Conservation (phyloP, 2,329 filamentous ascomycete species). For the Fusarium miscanthi region DNA sequence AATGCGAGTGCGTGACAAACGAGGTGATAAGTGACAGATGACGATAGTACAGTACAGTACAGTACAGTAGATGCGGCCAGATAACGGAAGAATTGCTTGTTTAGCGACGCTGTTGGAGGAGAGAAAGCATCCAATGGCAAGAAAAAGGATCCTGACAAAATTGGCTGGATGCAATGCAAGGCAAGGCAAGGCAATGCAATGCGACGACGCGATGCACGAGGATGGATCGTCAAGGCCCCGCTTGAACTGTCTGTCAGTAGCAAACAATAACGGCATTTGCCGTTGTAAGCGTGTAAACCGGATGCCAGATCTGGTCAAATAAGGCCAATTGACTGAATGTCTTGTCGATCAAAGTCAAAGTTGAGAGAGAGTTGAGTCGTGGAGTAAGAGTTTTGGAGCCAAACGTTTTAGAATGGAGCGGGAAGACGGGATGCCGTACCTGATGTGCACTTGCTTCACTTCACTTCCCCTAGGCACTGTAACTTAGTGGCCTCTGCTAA, state of each 20-base stretch:
- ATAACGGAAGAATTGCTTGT: constrained; percentile 27
- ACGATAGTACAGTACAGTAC: background rate
- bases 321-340: background rate
- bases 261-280: constrained; percentile 2
- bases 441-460: background rate
- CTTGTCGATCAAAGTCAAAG: background rate
- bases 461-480: background rate
- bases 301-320: background rate
- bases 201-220: constrained; percentile 18
- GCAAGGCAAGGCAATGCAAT: background rate
- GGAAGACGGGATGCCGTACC: constrained; percentile 11
- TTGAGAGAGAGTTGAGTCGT: constrained; percentile 4
- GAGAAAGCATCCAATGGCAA: background rate
- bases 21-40: constrained; percentile 8
- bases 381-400: constrained; percentile 12
- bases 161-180: constrained; percentile 1
- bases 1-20: constrained; percentile 5
- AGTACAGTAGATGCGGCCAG: background rate
- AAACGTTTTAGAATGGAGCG: constrained; percentile 2
- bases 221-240: constrained; percentile 27
- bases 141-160: constrained; percentile 5
- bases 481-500: background rate
- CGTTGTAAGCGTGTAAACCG: background rate
- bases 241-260: constrained; percentile 31
- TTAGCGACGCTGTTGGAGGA: constrained; percentile 11